Evolutionary conservation across 176 grass and related monocot species (phyloP), one percentile per base, ranked within the genome.

Genomic region (Hordeum marinum): DNA sequence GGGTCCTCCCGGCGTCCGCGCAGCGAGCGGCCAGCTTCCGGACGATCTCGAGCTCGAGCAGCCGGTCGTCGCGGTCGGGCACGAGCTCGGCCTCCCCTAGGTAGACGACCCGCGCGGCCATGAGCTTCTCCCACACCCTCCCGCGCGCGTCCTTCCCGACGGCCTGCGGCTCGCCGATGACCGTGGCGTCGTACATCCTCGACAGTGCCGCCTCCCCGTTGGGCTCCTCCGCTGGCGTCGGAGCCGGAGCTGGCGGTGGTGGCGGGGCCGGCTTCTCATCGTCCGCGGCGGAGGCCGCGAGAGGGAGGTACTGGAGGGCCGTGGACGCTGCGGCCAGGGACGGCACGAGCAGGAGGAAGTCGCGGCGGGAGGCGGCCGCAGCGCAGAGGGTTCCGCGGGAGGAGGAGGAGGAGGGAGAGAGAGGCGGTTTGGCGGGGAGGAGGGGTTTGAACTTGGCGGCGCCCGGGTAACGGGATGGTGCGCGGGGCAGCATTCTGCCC

Each of bases 121-220:
- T 92, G 74, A 98, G 81, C 90, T 98, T 98, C 91, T 98, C 96
- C 96, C 96, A 98, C 31, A 98, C 91, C 88, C 85, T 92, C 34
- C 24, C 76, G 79, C 87, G 91, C 31, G 80, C 81, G 67, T 94
- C 93, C 90, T 98, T 98, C 75, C 96, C 96, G 71, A 98, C 83
- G 18, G 96, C 93, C 85, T 94, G 83, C 6, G 93, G 96, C 85
- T 98, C 91, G 58, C 91, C 96, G 62, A 98, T 98, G 77, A 94
- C 96, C 42, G 96, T 95, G 45, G 96, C 91, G 41, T 98, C 96
- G 32, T 98, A 98, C 48, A 98, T 84, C 88, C 96, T 92, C 31
- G 93, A 95, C 15, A 88, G 59, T 50, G 94, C 85, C 48, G 94
- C 87, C 48, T 86, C 85, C 32, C 76, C 83, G 34, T 95, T 76